These are phyloP conservation scores for Coniella lustricola DNA, from an alignment of 2,329 filamentous ascomycete genomes.

Conservation along the genomic window DNA sequence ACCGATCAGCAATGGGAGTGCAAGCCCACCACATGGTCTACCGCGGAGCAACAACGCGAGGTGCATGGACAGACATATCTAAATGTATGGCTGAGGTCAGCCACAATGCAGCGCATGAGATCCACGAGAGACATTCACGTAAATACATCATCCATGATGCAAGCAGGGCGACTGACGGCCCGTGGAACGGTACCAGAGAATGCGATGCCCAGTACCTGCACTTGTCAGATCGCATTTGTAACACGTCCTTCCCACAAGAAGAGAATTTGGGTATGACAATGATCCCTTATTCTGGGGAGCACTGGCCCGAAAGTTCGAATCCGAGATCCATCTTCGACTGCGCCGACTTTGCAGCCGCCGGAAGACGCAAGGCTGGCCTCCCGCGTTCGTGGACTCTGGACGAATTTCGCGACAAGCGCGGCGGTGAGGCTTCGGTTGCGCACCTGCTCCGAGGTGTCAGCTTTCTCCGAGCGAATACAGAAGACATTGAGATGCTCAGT, in stretches of 20 bases:
- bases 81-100: constrained; percentile 8
- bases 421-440: background rate
- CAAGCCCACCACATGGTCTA: background rate
- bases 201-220: background rate
- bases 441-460: constrained; percentile 9
- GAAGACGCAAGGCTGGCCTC: background rate
- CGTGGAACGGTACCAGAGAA: background rate
- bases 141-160: background rate
- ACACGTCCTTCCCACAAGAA: background rate
- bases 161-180: background rate
- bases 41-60: constrained; percentile 5
- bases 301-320: constrained; percentile 1
- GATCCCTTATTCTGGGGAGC: constrained; percentile 4
- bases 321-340: background rate
- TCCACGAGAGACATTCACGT: background rate
- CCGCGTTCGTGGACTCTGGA: background rate
- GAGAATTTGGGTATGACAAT: constrained; percentile 9
- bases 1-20: constrained; percentile 8
- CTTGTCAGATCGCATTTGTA: background rate
- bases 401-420: background rate
- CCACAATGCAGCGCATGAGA: constrained; percentile 8
- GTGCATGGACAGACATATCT: constrained; percentile 11
- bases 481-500: constrained; percentile 40
- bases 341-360: background rate
- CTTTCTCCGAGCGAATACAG: constrained; percentile 42